Evolutionary conservation across 208 protist genomes (phyloP).

Genomic region (Wallacemonas sp.): DNA sequence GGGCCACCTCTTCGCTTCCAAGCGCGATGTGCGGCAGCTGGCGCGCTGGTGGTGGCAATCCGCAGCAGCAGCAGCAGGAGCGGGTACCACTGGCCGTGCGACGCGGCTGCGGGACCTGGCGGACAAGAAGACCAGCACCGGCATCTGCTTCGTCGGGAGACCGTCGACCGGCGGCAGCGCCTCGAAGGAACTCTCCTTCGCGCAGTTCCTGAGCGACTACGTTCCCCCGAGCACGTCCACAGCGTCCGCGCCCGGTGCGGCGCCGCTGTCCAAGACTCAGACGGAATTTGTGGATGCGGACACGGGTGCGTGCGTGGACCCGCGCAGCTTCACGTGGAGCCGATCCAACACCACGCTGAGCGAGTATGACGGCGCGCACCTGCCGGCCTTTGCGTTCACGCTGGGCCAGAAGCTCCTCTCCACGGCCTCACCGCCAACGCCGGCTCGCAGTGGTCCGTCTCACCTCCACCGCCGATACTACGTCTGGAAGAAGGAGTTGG

Average conservation of each 20-base stretch:
- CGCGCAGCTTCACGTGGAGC: slow-evolving; percentile 11
- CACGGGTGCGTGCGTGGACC: slow-evolving; percentile 20
- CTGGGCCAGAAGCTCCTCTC: slow-evolving; percentile 65
- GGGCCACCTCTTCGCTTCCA: slow-evolving; percentile 66
- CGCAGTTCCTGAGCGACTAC: slow-evolving; percentile 65
- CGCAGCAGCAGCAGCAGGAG: slow-evolving; percentile 2
- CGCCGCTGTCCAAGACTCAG: background rate
- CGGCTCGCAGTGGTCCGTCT: background rate
- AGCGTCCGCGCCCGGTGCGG: background rate
- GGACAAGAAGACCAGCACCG: slow-evolving; percentile 76
- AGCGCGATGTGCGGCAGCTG: slow-evolving; percentile 63
- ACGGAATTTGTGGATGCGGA: slow-evolving; percentile 57
- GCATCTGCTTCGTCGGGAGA: slow-evolving; percentile 75
- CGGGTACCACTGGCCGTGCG: slow-evolving; percentile 8
- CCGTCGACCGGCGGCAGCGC: too few relatives aligned
- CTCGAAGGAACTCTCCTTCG: slow-evolving; percentile 49
- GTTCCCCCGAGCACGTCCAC: slow-evolving; percentile 18
- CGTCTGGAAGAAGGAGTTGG: slow-evolving; percentile 54
- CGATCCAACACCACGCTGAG: background rate
- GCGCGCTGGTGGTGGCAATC: slow-evolving; percentile 32
- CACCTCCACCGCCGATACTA: slow-evolving; percentile 33
- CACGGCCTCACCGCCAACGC: background rate
- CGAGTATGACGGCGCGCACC: slow-evolving; percentile 25
- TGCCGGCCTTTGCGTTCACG: slow-evolving; percentile 73
- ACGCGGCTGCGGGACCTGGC: slow-evolving; percentile 10